phyloP scores from a whole-genome alignment of 495 filamentous ascomycete species.

The Penicillium steckii region DNA sequence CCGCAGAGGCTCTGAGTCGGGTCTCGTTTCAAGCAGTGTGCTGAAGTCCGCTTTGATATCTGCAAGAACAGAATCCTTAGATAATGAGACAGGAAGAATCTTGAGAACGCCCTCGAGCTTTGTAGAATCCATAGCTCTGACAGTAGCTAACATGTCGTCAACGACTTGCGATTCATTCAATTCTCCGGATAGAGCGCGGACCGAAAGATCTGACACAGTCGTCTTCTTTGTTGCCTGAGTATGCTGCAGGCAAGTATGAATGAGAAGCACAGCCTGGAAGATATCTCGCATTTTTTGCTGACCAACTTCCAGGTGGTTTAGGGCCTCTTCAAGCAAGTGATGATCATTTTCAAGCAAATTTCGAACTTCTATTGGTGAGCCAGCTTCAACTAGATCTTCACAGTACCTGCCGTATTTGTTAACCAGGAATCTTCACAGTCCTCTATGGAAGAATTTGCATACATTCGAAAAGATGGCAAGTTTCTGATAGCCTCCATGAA shows the following conservation, averaged over 20 bases:
- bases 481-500: conserved; percentile 76
- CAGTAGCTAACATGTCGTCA: conserved; percentile 51
- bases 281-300: conserved; percentile 44
- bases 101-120: conserved; percentile 22
- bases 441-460: conserved; percentile 15
- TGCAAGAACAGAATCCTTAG: conserved; percentile 14
- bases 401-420: conserved; percentile 37
- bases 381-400: conserved; percentile 44
- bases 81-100: conserved; percentile 17
- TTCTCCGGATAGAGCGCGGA: conserved; percentile 57
- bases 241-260: conserved; percentile 42
- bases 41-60: conserved; percentile 30
- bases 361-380: conserved; percentile 38
- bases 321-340: conserved; percentile 36
- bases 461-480: conserved; percentile 75
- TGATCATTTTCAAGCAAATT: conserved; percentile 53
- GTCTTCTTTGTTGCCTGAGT: conserved; percentile 38
- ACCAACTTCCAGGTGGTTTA: conserved; percentile 31
- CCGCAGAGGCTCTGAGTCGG: conserved; percentile 52
- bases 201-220: conserved; percentile 52
- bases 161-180: conserved; percentile 48
- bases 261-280: conserved; percentile 44
- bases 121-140: conserved; percentile 51
- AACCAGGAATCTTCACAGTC: too few relatives aligned
- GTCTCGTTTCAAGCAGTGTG: conserved; percentile 35